A percentile compares a stretch with the other conserved stretches of the same genome.
Conservation (phyloP, 1,284 basidiomycete species). For the Ustilago curta region DNA sequence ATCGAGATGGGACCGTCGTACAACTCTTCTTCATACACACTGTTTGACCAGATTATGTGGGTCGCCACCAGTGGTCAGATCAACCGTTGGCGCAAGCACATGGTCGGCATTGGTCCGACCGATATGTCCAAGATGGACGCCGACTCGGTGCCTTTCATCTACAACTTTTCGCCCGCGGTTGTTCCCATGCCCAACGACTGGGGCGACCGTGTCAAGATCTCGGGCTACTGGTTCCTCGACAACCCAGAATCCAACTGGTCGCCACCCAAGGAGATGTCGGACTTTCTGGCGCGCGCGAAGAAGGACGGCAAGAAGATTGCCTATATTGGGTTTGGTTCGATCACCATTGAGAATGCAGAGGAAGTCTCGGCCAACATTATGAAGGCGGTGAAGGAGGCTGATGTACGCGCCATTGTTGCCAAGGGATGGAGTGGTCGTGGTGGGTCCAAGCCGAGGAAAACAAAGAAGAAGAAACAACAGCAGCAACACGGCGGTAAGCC, state of each 20-base stretch:
- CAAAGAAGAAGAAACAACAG: constrained; percentile 30
- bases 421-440: constrained; percentile 65
- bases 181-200: constrained; percentile 64
- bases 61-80: constrained; percentile 60
- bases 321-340: constrained; percentile 70
- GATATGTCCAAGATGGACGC: constrained; percentile 50
- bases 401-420: constrained; percentile 64
- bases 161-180: constrained; percentile 64
- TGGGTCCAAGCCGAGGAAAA: constrained; percentile 36
- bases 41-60: constrained; percentile 66
- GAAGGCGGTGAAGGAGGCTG: constrained; percentile 55
- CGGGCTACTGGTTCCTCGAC: constrained; percentile 64
- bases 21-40: constrained; percentile 55
- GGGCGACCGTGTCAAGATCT: constrained; percentile 56
- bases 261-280: constrained; percentile 73
- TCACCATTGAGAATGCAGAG: constrained; percentile 64
- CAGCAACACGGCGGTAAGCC: constrained; percentile 4
- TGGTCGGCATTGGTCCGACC: constrained; percentile 54
- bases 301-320: constrained; percentile 73
- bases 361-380: constrained; percentile 68
- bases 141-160: constrained; percentile 60
- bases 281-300: constrained; percentile 75
- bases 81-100: constrained; percentile 63
- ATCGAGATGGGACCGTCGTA: constrained; percentile 56
- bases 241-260: constrained; percentile 74